These are phyloP conservation scores for Wickerhamomyces bovis DNA, from an alignment of 805 yeast genomes.

Conservation along the genomic window DNA sequence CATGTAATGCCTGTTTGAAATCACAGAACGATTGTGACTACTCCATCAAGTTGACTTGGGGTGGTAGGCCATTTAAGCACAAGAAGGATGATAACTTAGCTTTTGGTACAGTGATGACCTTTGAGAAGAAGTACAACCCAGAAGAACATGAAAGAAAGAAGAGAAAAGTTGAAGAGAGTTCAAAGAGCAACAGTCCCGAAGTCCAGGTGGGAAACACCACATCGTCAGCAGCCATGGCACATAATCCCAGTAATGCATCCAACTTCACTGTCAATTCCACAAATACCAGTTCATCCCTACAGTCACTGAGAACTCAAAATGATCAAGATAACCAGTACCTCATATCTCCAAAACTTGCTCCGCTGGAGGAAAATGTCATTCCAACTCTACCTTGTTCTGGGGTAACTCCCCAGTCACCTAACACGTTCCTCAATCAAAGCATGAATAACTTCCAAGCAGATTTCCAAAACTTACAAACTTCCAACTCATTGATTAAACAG, in stretches of 20 bases:
- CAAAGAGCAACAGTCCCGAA: neutral
- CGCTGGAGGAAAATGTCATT: neutral
- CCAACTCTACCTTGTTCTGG: neutral
- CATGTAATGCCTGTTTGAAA: slow-evolving; percentile 50
- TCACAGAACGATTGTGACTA: slow-evolving; percentile 51
- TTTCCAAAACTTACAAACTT: slow-evolving; percentile 13
- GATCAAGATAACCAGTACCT: no score
- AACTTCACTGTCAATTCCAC: neutral
- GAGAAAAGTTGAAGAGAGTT: neutral
- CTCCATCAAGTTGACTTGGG: slow-evolving; percentile 61
- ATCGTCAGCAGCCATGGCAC: neutral
- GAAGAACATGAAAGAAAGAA: neutral
- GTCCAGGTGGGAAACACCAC: neutral
- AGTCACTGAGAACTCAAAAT: neutral
- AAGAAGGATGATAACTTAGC: slow-evolving; percentile 25
- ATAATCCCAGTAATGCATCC: neutral
- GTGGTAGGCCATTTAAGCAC: slow-evolving; percentile 60
- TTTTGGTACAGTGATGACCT: slow-evolving; percentile 14
- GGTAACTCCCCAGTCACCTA: neutral
- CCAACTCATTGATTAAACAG: slow-evolving; percentile 13
- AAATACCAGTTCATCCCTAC: neutral
- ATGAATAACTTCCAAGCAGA: slow-evolving; percentile 5
- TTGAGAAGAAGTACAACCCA: slow-evolving; percentile 12
- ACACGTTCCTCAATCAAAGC: neutral
- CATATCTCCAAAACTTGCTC: neutral